phyloP scores from a whole-genome alignment of 2,329 filamentous ascomycete species.

The Fusarium oligoseptatum region DNA sequence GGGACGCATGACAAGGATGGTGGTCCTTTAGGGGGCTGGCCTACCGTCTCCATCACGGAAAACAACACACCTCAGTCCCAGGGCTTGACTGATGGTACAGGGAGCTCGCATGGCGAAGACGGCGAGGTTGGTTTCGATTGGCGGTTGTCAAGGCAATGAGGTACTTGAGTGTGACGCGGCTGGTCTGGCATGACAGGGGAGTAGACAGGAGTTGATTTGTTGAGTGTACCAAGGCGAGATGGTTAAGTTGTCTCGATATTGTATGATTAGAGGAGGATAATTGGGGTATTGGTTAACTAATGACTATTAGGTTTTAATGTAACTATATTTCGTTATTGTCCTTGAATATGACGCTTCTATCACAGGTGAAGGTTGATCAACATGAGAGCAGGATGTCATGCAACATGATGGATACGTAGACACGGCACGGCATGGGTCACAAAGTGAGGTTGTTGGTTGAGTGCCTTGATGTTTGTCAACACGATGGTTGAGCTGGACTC shows the following conservation, averaged over 20 bases:
- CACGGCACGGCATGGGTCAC: background rate
- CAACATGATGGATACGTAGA: background rate
- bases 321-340: background rate
- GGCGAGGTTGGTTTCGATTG: background rate
- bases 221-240: background rate
- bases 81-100: background rate
- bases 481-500: background rate
- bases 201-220: background rate
- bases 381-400: background rate
- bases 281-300: background rate
- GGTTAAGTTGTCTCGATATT: background rate
- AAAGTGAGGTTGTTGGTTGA: background rate
- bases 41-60: background rate
- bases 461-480: background rate
- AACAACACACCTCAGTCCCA: conserved; percentile 1
- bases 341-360: background rate
- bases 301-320: background rate
- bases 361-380: background rate
- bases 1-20: conserved; percentile 1
- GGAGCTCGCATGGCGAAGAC: background rate
- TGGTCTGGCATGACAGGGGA: background rate
- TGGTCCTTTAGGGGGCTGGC: background rate
- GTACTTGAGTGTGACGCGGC: background rate
- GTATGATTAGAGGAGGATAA: background rate
- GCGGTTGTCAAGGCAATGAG: background rate